phyloP scores from a whole-genome alignment of 805 yeast genomes.

The Monosporozyma unispora region DNA sequence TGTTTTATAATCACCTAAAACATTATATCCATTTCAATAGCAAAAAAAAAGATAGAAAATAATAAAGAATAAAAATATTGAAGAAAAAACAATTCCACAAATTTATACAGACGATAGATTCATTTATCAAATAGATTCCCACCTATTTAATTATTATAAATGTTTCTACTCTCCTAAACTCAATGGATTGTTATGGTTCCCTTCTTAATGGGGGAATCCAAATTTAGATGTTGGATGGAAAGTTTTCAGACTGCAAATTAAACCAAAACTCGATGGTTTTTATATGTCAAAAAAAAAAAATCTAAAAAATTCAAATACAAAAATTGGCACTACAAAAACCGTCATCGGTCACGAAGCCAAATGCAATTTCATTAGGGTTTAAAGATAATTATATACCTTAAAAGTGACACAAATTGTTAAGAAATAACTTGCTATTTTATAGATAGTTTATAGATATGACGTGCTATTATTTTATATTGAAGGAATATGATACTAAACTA shows the following conservation, averaged over 20 bases:
- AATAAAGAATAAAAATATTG: background rate
- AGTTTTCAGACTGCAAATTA: background rate
- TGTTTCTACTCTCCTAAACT: background rate
- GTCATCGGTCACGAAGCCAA: background rate
- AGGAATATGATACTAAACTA: background rate
- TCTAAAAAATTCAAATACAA: background rate
- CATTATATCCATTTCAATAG: background rate
- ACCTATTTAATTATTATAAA: background rate
- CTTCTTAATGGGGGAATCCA: background rate
- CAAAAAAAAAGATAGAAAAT: background rate
- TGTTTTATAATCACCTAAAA: conserved; percentile 24
- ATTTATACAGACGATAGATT: background rate
- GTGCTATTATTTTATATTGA: background rate
- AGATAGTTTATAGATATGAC: background rate
- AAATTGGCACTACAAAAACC: background rate
- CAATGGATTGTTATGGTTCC: background rate
- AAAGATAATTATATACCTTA: background rate
- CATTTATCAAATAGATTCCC: background rate
- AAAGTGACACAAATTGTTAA: background rate
- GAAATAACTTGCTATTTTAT: too few relatives aligned
- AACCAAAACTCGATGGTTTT: background rate
- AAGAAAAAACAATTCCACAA: background rate
- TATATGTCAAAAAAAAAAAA: background rate
- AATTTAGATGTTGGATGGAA: background rate
- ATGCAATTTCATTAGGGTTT: background rate